A percentile compares a stretch with the other conserved stretches of the same genome.
Evolutionary conservation across 2,329 filamentous ascomycete species (phyloP).

Genomic region (Gliomastix tumulicola): DNA sequence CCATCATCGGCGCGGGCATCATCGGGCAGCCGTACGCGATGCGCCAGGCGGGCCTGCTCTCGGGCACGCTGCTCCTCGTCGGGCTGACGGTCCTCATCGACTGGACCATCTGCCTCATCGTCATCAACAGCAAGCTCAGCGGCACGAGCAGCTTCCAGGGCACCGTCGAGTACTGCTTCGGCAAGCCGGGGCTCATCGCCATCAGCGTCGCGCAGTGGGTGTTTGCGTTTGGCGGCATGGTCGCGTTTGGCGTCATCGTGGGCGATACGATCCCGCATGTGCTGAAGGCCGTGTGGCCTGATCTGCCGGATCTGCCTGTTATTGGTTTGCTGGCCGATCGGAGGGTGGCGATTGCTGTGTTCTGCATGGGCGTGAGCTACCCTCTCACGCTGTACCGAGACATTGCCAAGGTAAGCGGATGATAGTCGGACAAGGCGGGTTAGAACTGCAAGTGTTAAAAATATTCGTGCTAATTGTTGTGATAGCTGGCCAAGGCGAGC

Average conservation of each 20-base stretch:
- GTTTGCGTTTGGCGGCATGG: constrained; percentile 98
- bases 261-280: constrained; percentile 95
- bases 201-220: constrained; percentile 91
- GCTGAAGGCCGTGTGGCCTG: constrained; percentile 73
- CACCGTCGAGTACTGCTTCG: constrained; percentile 94
- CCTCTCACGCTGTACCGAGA: constrained; percentile 91
- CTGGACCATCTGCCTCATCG: constrained; percentile 96
- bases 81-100: constrained; percentile 78
- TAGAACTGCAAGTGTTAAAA: too few species aligned
- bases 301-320: constrained; percentile 63
- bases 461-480: too few species aligned
- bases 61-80: constrained; percentile 72
- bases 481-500: constrained; percentile 87
- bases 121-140: constrained; percentile 94
- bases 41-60: constrained; percentile 78
- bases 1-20: constrained; percentile 77
- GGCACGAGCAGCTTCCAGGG: constrained; percentile 92
- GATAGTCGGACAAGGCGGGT: too few species aligned
- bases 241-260: constrained; percentile 95
- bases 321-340: constrained; percentile 78
- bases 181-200: constrained; percentile 76
- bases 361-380: constrained; percentile 79
- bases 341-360: constrained; percentile 78
- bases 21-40: constrained; percentile 94
- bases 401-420: constrained; percentile 76